phyloP scores from a whole-genome alignment of 139 green algal species.

The Ettlia oleoabundans region DNA sequence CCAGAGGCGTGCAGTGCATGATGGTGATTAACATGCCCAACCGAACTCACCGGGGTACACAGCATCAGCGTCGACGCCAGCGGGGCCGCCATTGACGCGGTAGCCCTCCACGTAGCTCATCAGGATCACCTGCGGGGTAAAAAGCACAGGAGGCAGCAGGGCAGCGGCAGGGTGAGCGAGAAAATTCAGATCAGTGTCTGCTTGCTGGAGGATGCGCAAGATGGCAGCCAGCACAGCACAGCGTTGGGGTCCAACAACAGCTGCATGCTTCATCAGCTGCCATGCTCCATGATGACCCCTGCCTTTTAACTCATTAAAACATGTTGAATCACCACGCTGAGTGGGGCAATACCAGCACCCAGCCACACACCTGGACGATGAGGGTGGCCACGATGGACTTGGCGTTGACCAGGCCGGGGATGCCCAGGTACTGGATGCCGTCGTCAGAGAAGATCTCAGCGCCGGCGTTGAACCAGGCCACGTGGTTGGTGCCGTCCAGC shows the following conservation, averaged over 20 bases:
- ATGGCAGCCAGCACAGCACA: no score
- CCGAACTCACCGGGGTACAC: constrained; percentile 81
- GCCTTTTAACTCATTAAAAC: no score
- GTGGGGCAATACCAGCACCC: background rate
- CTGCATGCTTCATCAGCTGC: no score
- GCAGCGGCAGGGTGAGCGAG: background rate
- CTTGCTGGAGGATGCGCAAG: no score
- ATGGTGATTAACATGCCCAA: no score
- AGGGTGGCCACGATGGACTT: constrained; percentile 82
- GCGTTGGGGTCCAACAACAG: no score
- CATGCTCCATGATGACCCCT: no score
- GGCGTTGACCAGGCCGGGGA: constrained; percentile 80
- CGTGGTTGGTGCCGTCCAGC: constrained; percentile 68
- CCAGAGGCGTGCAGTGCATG: no score
- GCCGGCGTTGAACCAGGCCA: constrained; percentile 80
- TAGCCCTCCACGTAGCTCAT: constrained; percentile 90
- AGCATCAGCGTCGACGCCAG: constrained; percentile 78
- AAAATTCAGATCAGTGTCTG: background rate
- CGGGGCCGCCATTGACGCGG: constrained; percentile 81
- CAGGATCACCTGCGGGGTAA: constrained; percentile 85
- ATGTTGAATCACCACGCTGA: no score
- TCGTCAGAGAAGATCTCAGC: constrained; percentile 66
- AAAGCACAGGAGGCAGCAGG: background rate
- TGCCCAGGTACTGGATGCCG: constrained; percentile 77
- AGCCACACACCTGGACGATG: constrained; percentile 48